Evolutionary conservation across 2,329 filamentous ascomycete species (phyloP).

Genomic region (Cercospora janseana): DNA sequence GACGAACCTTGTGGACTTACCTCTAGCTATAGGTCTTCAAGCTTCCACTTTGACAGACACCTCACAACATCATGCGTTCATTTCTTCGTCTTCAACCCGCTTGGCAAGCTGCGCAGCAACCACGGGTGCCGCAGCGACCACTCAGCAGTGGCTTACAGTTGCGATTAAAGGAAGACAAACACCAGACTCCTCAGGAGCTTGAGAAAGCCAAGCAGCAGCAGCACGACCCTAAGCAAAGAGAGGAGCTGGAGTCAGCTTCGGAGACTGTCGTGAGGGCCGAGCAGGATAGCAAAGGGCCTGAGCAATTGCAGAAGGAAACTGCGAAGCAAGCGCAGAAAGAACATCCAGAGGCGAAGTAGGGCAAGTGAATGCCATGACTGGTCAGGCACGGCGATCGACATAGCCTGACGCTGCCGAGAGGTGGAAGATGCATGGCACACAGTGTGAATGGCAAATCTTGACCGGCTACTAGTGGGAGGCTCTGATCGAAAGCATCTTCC

Average conservation of each 20-base stretch:
- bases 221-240: slow-evolving; percentile 43
- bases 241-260: slow-evolving; percentile 43
- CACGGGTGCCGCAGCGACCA: slow-evolving; percentile 15
- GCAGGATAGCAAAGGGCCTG: slow-evolving; percentile 43
- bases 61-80: background rate
- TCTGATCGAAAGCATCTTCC: too few species aligned
- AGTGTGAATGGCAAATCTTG: too few species aligned
- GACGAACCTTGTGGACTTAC: background rate
- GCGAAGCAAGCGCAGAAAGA: slow-evolving; percentile 44
- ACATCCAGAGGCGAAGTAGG: slow-evolving; percentile 22
- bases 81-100: slow-evolving; percentile 1
- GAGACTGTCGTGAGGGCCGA: slow-evolving; percentile 47
- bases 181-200: slow-evolving; percentile 40
- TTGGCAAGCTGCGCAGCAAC: background rate
- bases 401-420: too few species aligned
- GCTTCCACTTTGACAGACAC: background rate
- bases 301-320: slow-evolving; percentile 47
- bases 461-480: too few species aligned
- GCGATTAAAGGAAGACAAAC: slow-evolving; percentile 43
- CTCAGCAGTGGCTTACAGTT: slow-evolving; percentile 37
- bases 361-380: slow-evolving; percentile 23
- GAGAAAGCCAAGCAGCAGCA: slow-evolving; percentile 47
- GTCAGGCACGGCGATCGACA: slow-evolving; percentile 10
- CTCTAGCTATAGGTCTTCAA: background rate
- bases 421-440: too few species aligned